A percentile compares a stretch with the other conserved stretches of the same genome.
Conservation (phyloP, 352 stramenopile species). For the Pythium aquatile region DNA sequence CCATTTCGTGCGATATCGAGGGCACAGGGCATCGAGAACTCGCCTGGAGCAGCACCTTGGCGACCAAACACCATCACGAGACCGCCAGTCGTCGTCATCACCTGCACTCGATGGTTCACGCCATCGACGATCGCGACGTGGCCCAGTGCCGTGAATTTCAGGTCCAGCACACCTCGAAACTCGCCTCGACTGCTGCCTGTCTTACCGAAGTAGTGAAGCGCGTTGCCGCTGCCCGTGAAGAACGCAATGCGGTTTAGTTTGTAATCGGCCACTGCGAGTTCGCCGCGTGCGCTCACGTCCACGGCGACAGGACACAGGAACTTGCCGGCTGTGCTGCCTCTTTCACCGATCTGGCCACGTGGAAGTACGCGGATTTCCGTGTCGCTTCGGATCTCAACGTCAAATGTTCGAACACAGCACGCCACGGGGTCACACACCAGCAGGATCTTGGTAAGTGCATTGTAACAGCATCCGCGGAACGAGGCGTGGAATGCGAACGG, state of each 20-base stretch:
- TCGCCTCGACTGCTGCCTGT: constrained; percentile 40
- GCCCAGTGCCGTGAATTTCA: constrained; percentile 54
- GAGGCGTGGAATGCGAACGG: constrained; percentile 17
- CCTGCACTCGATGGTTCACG: constrained; percentile 57
- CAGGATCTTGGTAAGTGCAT: constrained; percentile 44
- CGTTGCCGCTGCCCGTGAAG: constrained; percentile 48
- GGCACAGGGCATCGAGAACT: constrained; percentile 40
- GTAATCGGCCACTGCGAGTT: constrained; percentile 57
- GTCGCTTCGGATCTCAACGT: constrained; percentile 26
- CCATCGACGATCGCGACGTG: constrained; percentile 50
- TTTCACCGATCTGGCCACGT: constrained; percentile 34
- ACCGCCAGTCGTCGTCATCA: constrained; percentile 45
- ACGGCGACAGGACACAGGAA: constrained; percentile 52
- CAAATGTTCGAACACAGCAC: constrained; percentile 39
- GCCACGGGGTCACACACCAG: constrained; percentile 43
- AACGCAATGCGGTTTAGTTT: constrained; percentile 57
- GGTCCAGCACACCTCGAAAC: constrained; percentile 43
- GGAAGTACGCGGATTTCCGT: constrained; percentile 14
- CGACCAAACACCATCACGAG: constrained; percentile 40
- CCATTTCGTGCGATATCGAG: constrained; percentile 40
- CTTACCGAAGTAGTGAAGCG: constrained; percentile 50
- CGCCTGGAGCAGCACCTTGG: constrained; percentile 29
- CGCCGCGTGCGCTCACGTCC: constrained; percentile 45
- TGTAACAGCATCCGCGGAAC: constrained; percentile 48
- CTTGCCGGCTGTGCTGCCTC: constrained; percentile 38